These are phyloP conservation scores for Botrytis porri DNA, from an alignment of 2,329 filamentous ascomycete species.

Conservation along the genomic window DNA sequence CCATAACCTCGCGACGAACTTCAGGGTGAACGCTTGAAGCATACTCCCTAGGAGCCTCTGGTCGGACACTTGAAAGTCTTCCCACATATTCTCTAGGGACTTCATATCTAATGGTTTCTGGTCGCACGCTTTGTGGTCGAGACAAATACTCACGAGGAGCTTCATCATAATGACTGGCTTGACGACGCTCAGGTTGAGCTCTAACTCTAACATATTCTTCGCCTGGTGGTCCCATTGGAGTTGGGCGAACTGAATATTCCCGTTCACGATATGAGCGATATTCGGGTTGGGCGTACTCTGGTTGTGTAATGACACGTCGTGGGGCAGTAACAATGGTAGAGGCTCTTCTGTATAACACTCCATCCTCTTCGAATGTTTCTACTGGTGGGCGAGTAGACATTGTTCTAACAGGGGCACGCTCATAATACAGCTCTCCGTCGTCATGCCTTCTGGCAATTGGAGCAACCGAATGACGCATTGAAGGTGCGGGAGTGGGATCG, in stretches of 20 bases:
- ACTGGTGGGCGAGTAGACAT: slow-evolving; percentile 32
- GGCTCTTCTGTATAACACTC: slow-evolving; percentile 45
- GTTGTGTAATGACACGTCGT: slow-evolving; percentile 59
- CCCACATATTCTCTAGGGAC: slow-evolving; percentile 43
- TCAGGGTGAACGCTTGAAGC: slow-evolving; percentile 40
- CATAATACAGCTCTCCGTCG: slow-evolving; percentile 61
- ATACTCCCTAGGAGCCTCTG: slow-evolving; percentile 37
- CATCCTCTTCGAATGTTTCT: slow-evolving; percentile 35
- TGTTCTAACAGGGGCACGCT: slow-evolving; percentile 46
- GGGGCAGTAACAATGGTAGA: slow-evolving; percentile 51
- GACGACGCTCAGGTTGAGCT: slow-evolving; percentile 31
- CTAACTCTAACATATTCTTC: slow-evolving; percentile 48
- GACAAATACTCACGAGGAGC: slow-evolving; percentile 49
- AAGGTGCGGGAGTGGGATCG: slow-evolving; percentile 48
- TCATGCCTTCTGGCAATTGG: slow-evolving; percentile 43
- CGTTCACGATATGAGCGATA: slow-evolving; percentile 55
- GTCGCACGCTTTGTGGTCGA: slow-evolving; percentile 53
- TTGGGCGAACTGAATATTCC: slow-evolving; percentile 55
- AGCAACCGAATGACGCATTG: slow-evolving; percentile 53
- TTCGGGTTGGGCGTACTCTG: slow-evolving; percentile 50
- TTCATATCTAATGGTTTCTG: slow-evolving; percentile 46
- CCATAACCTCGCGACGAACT: slow-evolving; percentile 28
- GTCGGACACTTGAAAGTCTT: slow-evolving; percentile 45
- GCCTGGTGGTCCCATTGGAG: slow-evolving; percentile 30
- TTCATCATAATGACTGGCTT: slow-evolving; percentile 44